Evolutionary conservation across 139 green algal genomes (phyloP), one percentile per base, ranked within the genome.

Genomic region (Chlamydomonas incerta): DNA sequence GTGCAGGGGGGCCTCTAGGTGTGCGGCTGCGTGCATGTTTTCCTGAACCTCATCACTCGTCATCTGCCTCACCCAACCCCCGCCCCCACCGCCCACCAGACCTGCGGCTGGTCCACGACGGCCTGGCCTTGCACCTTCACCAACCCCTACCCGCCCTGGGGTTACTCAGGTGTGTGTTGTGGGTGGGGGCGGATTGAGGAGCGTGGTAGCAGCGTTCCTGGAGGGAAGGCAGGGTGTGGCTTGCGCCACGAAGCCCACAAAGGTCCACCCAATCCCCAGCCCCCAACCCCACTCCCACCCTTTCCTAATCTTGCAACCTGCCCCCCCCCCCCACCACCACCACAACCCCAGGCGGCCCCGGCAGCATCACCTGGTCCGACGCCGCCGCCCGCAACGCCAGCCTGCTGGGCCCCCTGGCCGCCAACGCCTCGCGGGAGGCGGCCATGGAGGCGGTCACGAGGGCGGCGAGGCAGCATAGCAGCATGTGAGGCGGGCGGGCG

Each of bases 371-470:
- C 14, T 85, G 66, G 66, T 11, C 65, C 23, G 11, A 29, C 31
- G 8, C 13, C 9, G 63, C 66, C 50, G 65, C 34, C 8, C 47
- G 57, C 24, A 73, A 73, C 65, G 79, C 67, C 79, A 58, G 47
- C 8, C 33, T 75, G 9, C 3, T 23, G 17, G 65, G 41, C 35
- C 29, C 31, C 11, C 71, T 77, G 46, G 65, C 79, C 0, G 28
- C 65, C n/a, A 85, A 85, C 79, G 79, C 79, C n/a, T 76, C 79
- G 20, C 46, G 65, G 1, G 79, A 85, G 50, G 79, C 79, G 6
- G 13, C 20, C 23, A 26, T 75, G 79, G 66, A 75, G 46, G 31
- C 66, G 20, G 66, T 85, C 17, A 66, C 75, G 31, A 50, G 66
- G 11, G 37, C 34, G n/a, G 77, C 63, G 11, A 41, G 77, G 11